Conservation (phyloP, 2,329 filamentous ascomycete species). For the Zarea fungicola region DNA sequence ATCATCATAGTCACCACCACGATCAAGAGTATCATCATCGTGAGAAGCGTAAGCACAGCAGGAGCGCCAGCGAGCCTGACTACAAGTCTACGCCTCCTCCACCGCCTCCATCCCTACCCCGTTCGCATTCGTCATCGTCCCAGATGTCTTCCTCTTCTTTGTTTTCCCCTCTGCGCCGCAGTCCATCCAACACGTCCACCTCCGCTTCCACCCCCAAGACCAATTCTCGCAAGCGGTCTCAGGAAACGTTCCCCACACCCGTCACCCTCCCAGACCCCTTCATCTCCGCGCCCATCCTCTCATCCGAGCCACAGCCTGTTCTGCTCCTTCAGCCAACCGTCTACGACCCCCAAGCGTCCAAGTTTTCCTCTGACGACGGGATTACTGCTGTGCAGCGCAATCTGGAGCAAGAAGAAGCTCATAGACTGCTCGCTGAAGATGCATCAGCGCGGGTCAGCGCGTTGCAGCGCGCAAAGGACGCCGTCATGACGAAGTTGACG, state of each 20-base stretch:
- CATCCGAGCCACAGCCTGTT: conserved; percentile 43
- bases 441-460: conserved; percentile 48
- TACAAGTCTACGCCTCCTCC: conserved; percentile 13
- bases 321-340: conserved; percentile 53
- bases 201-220: conserved; percentile 20
- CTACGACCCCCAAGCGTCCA: conserved; percentile 41
- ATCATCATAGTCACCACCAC: conserved; percentile 32
- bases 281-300: conserved; percentile 48
- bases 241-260: conserved; percentile 21
- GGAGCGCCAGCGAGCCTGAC: conserved; percentile 22
- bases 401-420: conserved; percentile 50
- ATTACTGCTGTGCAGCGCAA: conserved; percentile 56
- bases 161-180: conserved; percentile 13
- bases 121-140: conserved; percentile 13
- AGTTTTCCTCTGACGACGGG: conserved; percentile 32
- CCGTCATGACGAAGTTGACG: conserved; percentile 54
- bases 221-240: conserved; percentile 21
- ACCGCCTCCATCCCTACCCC: conserved; percentile 14
- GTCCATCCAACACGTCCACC: conserved; percentile 1
- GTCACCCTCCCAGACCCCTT: conserved; percentile 28
- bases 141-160: conserved; percentile 11
- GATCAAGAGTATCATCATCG: conserved; percentile 21
- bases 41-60: conserved; percentile 24
- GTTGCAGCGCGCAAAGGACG: conserved; percentile 54
- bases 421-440: conserved; percentile 53